phyloP scores from a whole-genome alignment of 768 basidiomycete genomes.

The Tricholoma hemisulphureum region DNA sequence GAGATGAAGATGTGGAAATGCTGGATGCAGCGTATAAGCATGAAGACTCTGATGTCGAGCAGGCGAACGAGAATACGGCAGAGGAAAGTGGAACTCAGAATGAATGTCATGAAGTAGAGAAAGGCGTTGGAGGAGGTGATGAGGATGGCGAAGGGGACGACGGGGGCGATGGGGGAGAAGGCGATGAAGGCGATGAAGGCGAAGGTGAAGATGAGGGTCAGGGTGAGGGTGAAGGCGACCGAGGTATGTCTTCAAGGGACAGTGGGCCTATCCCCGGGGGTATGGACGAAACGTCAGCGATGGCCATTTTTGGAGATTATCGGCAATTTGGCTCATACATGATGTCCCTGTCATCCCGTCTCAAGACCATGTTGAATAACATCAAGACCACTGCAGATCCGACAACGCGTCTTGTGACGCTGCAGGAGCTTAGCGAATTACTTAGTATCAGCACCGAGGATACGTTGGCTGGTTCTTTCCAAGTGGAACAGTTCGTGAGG shows the following conservation, averaged over 20 bases:
- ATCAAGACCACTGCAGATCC: constrained; percentile 84
- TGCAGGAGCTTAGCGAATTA: constrained; percentile 93
- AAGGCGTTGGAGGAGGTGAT: constrained; percentile 36
- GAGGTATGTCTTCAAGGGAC: constrained; percentile 33
- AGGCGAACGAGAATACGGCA: constrained; percentile 35
- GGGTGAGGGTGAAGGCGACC: constrained; percentile 38
- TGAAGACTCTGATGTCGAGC: constrained; percentile 46
- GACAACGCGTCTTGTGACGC: constrained; percentile 80
- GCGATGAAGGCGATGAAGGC: constrained; percentile 45
- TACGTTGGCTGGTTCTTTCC: constrained; percentile 94
- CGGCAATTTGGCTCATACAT: constrained; percentile 90
- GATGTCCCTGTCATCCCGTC: constrained; percentile 80
- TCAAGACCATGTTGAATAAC: constrained; percentile 88
- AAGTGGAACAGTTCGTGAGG: constrained; percentile 86
- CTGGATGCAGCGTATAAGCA: constrained; percentile 59
- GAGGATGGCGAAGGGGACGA: constrained; percentile 51
- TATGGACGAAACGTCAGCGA: constrained; percentile 67
- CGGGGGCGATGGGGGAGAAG: constrained; percentile 43
- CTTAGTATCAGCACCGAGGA: constrained; percentile 97
- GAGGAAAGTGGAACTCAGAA: background rate
- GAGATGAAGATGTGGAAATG: constrained; percentile 79
- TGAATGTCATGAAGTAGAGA: constrained; percentile 7
- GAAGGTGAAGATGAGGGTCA: constrained; percentile 8
- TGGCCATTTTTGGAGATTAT: constrained; percentile 86
- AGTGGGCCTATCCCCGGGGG: constrained; percentile 46